Evolutionary conservation across 2,329 filamentous ascomycete species (phyloP).

Genomic region (Ceratocystis cubensis): DNA sequence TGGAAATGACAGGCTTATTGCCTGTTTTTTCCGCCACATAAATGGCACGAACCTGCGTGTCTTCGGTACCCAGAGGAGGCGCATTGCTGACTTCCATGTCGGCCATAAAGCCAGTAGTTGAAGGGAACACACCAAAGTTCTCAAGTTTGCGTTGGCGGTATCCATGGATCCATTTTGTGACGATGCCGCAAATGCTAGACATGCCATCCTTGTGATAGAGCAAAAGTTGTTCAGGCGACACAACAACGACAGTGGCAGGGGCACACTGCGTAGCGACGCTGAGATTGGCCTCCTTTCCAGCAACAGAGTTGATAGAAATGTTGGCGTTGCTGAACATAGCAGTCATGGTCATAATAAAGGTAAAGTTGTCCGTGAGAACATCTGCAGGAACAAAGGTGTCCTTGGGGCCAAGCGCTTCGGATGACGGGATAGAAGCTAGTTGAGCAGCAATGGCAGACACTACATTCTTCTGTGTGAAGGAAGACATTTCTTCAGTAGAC

Average conservation of each 20-base stretch:
- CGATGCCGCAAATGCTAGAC: conserved; percentile 37
- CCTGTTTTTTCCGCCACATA: conserved; percentile 65
- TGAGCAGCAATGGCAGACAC: conserved; percentile 74
- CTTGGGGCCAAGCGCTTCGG: conserved; percentile 57
- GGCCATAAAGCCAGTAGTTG: conserved; percentile 36
- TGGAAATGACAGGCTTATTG: conserved; percentile 51
- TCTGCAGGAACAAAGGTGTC: conserved; percentile 82
- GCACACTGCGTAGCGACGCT: conserved; percentile 59
- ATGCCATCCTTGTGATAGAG: conserved; percentile 14
- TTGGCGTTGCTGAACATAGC: conserved; percentile 77
- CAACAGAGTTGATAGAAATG: conserved; percentile 78
- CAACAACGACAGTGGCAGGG: conserved; percentile 70
- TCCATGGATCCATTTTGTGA: conserved; percentile 58
- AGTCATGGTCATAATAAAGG: conserved; percentile 65
- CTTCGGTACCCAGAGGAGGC: conserved; percentile 43
- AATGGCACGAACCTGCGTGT: conserved; percentile 63
- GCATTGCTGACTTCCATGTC: conserved; percentile 40
- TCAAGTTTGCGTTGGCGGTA: conserved; percentile 57
- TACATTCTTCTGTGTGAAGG: conserved; percentile 74
- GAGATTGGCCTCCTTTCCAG: conserved; percentile 59
- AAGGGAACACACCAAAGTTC: conserved; percentile 57
- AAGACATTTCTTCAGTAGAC: conserved; percentile 58
- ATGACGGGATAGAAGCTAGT: conserved; percentile 59
- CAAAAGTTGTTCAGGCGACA: conserved; percentile 45
- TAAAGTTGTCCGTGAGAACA: conserved; percentile 65